Evolutionary conservation across 208 protist species (phyloP).

Genomic region (Angomonas desouzai): DNA sequence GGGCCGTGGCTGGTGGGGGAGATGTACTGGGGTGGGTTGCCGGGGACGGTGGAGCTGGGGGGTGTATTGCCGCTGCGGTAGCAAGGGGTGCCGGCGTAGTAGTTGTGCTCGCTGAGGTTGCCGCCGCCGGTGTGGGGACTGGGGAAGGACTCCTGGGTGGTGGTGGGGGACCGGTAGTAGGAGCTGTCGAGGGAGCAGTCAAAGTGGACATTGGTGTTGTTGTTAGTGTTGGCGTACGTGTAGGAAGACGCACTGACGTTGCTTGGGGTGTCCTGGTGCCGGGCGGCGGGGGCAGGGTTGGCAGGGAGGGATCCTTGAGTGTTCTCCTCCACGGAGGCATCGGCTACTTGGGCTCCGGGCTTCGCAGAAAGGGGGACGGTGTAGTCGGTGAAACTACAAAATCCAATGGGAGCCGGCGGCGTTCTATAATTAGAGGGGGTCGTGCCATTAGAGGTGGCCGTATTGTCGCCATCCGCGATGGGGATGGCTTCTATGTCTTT

Average conservation of each 20-base stretch:
- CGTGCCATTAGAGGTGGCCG: not conserved
- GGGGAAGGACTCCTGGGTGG: slow-evolving; percentile 5
- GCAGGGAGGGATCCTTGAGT: not conserved
- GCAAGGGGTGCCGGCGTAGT: slow-evolving; percentile 1
- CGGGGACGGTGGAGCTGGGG: not conserved
- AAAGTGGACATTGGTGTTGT: not conserved
- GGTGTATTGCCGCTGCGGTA: not conserved
- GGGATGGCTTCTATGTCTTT: not conserved
- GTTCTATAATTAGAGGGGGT: not conserved
- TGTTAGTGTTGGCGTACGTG: not conserved
- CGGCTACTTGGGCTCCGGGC: not conserved
- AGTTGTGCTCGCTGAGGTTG: not conserved
- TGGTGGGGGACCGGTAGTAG: slow-evolving; percentile 1
- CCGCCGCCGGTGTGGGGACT: not conserved
- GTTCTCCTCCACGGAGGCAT: not conserved
- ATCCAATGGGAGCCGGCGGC: not conserved
- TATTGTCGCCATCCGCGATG: not conserved
- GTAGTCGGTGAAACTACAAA: not conserved
- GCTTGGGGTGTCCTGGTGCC: not conserved
- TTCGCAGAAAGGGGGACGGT: not conserved
- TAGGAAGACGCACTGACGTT: not conserved
- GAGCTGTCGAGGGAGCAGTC: slow-evolving; percentile 4
- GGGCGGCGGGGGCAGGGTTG: not conserved
- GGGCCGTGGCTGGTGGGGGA: not conserved
- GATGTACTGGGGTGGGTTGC: not conserved